Conservation (phyloP, 495 filamentous ascomycete genomes). For the Tuber melanosporum region DNA sequence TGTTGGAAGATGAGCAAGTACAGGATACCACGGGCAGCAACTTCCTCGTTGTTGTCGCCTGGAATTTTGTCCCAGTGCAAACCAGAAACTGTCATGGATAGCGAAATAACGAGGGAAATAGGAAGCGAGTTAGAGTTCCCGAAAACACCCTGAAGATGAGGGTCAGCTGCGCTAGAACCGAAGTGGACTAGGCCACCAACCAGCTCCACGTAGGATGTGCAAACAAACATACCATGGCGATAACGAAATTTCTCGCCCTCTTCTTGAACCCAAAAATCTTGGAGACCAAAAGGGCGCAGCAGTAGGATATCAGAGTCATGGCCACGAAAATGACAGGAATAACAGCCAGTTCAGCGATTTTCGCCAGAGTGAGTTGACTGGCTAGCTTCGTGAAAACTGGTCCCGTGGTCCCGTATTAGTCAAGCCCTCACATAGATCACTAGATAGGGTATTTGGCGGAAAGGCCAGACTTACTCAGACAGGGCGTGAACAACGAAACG, state of each 20-base stretch:
- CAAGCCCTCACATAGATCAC: slow-evolving; percentile 7
- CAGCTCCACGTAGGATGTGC: background rate
- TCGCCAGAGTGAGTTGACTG: slow-evolving; percentile 86
- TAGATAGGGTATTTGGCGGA: background rate
- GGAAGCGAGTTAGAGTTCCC: slow-evolving; percentile 97
- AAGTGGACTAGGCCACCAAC: background rate
- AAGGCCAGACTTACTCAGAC: slow-evolving; percentile 64
- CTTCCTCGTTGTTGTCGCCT: slow-evolving; percentile 90
- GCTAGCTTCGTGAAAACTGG: slow-evolving; percentile 94
- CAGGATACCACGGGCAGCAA: slow-evolving; percentile 85
- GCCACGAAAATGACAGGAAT: slow-evolving; percentile 89
- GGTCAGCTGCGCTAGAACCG: slow-evolving; percentile 27
- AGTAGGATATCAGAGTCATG: slow-evolving; percentile 76
- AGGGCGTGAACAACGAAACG: slow-evolving; percentile 88
- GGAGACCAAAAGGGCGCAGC: slow-evolving; percentile 61
- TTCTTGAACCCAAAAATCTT: slow-evolving; percentile 73
- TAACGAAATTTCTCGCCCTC: slow-evolving; percentile 82
- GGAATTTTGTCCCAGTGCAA: slow-evolving; percentile 88
- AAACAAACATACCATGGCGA: slow-evolving; percentile 73
- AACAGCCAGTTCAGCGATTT: slow-evolving; percentile 79
- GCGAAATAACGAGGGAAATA: slow-evolving; percentile 88
- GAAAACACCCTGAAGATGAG: slow-evolving; percentile 57
- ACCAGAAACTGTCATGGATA: slow-evolving; percentile 83
- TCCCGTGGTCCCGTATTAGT: slow-evolving; percentile 9
- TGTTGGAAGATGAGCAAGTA: slow-evolving; percentile 98